Evolutionary conservation across 164 flowering plant species (phyloP).

Genomic region (Berberis thunbergii): DNA sequence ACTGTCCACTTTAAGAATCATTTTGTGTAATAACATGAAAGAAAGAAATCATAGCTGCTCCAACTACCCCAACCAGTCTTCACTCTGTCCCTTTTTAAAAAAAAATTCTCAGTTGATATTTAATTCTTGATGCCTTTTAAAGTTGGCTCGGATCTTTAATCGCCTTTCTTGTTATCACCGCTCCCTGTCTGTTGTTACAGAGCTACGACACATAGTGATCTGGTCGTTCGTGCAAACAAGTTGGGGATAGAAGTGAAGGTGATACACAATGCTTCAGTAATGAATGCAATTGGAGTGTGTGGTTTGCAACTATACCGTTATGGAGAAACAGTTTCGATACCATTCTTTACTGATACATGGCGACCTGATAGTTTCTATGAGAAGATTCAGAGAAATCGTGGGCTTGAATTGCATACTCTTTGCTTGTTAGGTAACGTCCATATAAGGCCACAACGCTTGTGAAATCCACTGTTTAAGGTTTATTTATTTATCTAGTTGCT

Average conservation of each 20-base stretch:
- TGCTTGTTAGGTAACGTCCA: slow-evolving; percentile 70
- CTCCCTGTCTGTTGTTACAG: slow-evolving; percentile 25
- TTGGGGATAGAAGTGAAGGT: slow-evolving; percentile 72
- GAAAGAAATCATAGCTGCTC: background rate
- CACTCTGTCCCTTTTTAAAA: background rate
- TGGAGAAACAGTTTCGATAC: slow-evolving; percentile 91
- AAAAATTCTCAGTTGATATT: too few species aligned
- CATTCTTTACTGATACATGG: slow-evolving; percentile 93
- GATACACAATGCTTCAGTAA: slow-evolving; percentile 87
- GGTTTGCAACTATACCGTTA: slow-evolving; percentile 90
- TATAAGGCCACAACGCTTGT: background rate
- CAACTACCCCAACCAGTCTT: background rate
- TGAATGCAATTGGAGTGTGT: slow-evolving; percentile 92
- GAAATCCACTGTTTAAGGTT: background rate
- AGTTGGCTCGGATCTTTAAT: background rate
- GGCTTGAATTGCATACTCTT: slow-evolving; percentile 77
- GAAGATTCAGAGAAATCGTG: slow-evolving; percentile 60
- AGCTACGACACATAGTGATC: slow-evolving; percentile 90
- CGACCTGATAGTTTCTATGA: slow-evolving; percentile 92
- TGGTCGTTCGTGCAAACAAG: slow-evolving; percentile 83
- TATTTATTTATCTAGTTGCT: background rate
- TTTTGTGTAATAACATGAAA: too few species aligned
- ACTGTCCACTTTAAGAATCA: too few species aligned
- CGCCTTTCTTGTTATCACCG: background rate
- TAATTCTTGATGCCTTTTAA: too few species aligned